Conservation (phyloP, 495 filamentous ascomycete genomes). For the Amniculicola lignicola region DNA sequence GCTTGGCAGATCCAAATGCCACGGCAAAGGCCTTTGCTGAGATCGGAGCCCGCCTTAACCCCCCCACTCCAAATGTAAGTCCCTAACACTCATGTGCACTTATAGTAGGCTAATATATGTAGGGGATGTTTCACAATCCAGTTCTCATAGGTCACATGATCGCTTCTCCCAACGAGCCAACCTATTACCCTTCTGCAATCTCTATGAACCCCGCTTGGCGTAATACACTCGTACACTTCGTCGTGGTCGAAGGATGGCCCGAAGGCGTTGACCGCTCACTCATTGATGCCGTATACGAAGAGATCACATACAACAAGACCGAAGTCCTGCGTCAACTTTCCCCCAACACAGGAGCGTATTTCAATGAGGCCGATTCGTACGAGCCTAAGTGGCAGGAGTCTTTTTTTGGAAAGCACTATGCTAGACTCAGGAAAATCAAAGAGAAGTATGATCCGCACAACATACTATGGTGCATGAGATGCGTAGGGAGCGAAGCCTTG, state of each 20-base stretch:
- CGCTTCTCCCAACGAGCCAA: background rate
- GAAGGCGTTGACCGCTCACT: background rate
- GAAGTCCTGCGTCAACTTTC: conserved; percentile 20
- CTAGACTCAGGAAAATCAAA: conserved; percentile 13
- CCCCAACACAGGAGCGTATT: conserved; percentile 32
- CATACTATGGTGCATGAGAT: conserved; percentile 23
- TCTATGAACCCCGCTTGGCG: conserved; percentile 33
- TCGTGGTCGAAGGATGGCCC: conserved; percentile 17
- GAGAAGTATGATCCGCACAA: conserved; percentile 19
- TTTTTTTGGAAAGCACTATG: conserved; percentile 21
- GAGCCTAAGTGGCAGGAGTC: conserved; percentile 26
- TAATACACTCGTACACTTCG: conserved; percentile 20
- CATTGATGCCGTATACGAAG: conserved; percentile 18
- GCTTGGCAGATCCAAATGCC: conserved; percentile 14
- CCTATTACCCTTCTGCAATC: conserved; percentile 14
- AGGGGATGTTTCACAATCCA: conserved; percentile 13
- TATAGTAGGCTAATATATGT: background rate
- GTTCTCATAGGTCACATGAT: conserved; percentile 26
- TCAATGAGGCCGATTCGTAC: conserved; percentile 31
- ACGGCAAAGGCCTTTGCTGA: conserved; percentile 14
- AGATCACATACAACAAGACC: conserved; percentile 29
- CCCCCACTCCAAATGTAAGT: conserved; percentile 16
- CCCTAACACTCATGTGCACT: background rate
- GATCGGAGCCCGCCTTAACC: conserved; percentile 13
- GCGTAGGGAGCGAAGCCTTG: conserved; percentile 29